Evolutionary conservation across 2,329 filamentous ascomycete species (phyloP).

Genomic region (Penicillium sp.): DNA sequence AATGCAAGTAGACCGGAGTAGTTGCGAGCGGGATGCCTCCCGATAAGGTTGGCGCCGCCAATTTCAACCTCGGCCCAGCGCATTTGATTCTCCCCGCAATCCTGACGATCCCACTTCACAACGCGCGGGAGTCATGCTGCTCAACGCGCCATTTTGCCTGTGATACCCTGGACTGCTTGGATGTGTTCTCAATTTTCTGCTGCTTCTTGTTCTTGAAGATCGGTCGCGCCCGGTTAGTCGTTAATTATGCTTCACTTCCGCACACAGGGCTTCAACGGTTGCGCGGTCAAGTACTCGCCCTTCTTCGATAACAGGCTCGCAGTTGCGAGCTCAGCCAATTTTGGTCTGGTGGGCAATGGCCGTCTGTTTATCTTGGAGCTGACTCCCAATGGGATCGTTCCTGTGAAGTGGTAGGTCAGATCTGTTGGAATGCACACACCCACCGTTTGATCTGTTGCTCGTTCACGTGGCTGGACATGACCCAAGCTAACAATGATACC

Average conservation of each 20-base stretch:
- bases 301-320: constrained; percentile 95
- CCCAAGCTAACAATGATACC: no score
- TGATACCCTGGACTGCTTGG: constrained; percentile 8
- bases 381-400: constrained; percentile 76
- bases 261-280: constrained; percentile 91
- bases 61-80: constrained; percentile 23
- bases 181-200: neutral
- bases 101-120: constrained; percentile 11
- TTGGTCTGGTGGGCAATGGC: constrained; percentile 94
- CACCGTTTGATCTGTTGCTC: no score
- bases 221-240: constrained; percentile 11
- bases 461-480: no score
- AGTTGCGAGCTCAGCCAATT: constrained; percentile 88
- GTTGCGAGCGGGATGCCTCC: constrained; percentile 10
- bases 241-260: constrained; percentile 83
- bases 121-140: constrained; percentile 2
- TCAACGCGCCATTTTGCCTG: constrained; percentile 4
- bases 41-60: constrained; percentile 5
- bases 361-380: constrained; percentile 80
- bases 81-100: constrained; percentile 27
- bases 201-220: constrained; percentile 1
- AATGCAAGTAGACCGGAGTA: no score
- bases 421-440: neutral
- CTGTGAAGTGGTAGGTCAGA: constrained; percentile 68
- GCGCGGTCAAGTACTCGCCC: constrained; percentile 95